Evolutionary conservation across 2,329 filamentous ascomycete genomes (phyloP).

Genomic region (Hysterium pulicare): DNA sequence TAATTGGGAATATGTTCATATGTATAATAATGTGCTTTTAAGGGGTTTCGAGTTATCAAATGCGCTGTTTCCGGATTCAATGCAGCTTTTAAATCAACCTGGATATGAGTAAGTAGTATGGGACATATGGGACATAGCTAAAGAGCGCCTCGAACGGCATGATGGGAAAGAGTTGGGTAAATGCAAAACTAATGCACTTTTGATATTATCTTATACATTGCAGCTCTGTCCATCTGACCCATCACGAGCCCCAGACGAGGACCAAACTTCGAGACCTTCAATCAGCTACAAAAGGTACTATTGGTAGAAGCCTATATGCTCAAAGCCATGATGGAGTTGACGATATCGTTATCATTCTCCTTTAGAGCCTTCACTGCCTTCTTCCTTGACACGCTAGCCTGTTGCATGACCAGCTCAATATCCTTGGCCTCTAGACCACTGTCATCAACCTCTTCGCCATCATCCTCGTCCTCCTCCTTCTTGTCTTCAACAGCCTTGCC

Average conservation of each 20-base stretch:
- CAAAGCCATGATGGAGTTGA: slow-evolving; percentile 99
- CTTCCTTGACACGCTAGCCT: slow-evolving; percentile 94
- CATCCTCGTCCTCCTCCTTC: slow-evolving; percentile 79
- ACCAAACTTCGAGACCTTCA: neutral
- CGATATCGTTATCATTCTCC: slow-evolving; percentile 99
- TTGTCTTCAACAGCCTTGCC: slow-evolving; percentile 65
- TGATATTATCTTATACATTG: neutral
- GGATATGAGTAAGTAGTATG: too few relatives aligned
- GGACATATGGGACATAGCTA: too few relatives aligned
- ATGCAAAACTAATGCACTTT: too few relatives aligned
- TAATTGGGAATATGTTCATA: too few relatives aligned
- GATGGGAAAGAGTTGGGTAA: too few relatives aligned
- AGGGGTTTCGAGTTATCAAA: too few relatives aligned
- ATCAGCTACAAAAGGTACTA: neutral
- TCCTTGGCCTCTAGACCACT: slow-evolving; percentile 96
- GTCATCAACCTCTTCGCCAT: slow-evolving; percentile 93
- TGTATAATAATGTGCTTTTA: too few relatives aligned
- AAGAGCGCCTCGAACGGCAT: too few relatives aligned
- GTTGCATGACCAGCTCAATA: slow-evolving; percentile 98
- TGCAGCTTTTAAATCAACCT: too few relatives aligned
- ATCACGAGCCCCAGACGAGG: too few relatives aligned
- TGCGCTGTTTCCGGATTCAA: too few relatives aligned
- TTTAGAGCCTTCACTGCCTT: slow-evolving; percentile 98
- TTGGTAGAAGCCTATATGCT: slow-evolving; percentile 45
- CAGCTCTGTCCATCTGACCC: too few relatives aligned